These are phyloP conservation scores for Ceriops decandra DNA, from an alignment of 345 rosid genomes.

Conservation along the genomic window DNA sequence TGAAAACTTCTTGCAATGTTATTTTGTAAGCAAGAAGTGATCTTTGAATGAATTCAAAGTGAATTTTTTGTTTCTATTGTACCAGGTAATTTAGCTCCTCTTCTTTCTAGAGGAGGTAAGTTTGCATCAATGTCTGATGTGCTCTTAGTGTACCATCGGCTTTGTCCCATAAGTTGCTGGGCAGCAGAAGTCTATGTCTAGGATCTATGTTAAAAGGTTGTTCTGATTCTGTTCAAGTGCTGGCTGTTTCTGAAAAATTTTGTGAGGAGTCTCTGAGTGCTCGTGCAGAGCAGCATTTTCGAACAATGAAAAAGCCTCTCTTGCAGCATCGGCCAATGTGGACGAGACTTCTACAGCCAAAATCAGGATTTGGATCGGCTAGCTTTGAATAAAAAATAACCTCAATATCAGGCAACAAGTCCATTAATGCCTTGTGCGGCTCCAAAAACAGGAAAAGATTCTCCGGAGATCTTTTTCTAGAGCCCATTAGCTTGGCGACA, in stretches of 20 bases:
- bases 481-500: background rate
- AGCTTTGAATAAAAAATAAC: too few species aligned
- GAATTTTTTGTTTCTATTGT: background rate
- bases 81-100: slow-evolving; percentile 14
- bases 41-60: too few species aligned
- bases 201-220: slow-evolving; percentile 19
- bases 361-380: too few species aligned
- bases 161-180: slow-evolving; percentile 2
- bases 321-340: too few species aligned
- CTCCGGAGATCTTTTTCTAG: background rate
- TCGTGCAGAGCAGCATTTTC: too few species aligned
- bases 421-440: too few species aligned
- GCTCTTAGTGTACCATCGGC: background rate
- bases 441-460: background rate
- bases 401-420: too few species aligned
- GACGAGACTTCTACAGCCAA: too few species aligned
- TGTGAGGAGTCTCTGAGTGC: background rate
- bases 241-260: background rate
- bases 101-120: slow-evolving; percentile 25
- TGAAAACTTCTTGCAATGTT: too few species aligned
- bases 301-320: too few species aligned
- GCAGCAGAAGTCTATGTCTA: background rate
- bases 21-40: too few species aligned
- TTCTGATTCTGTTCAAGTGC: slow-evolving; percentile 12
- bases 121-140: slow-evolving; percentile 13